phyloP scores from a whole-genome alignment of 495 filamentous ascomycete species.

The Tuber brumale region DNA sequence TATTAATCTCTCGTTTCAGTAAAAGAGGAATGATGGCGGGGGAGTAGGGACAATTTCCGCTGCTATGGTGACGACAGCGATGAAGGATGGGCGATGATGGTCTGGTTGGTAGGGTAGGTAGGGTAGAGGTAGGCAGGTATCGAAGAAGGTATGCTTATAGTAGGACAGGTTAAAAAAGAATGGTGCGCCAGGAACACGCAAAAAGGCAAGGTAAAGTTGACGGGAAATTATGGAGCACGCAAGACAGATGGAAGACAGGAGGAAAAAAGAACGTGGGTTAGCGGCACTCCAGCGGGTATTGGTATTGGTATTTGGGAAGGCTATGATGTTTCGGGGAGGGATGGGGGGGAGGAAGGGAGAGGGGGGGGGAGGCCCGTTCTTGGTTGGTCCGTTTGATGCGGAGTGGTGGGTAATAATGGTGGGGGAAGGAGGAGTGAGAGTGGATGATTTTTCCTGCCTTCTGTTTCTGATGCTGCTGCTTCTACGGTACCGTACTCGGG shows the following conservation, averaged over 20 bases:
- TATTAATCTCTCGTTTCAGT: not conserved
- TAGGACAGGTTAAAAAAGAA: not conserved
- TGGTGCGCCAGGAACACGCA: not conserved
- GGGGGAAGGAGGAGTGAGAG: conserved; percentile 3
- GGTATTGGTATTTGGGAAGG: not conserved
- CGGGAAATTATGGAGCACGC: not conserved
- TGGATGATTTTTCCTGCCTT: not conserved
- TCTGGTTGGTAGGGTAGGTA: not conserved
- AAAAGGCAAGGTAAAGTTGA: not conserved
- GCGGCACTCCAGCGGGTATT: not conserved
- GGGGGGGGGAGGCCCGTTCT: not conserved
- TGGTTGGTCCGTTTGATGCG: not conserved
- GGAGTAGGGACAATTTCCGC: not conserved
- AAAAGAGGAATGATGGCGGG: not conserved
- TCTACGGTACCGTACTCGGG: no score
- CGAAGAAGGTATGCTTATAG: not conserved
- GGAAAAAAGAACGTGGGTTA: not conserved
- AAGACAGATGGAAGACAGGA: not conserved
- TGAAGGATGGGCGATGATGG: not conserved
- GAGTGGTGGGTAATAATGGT: not conserved
- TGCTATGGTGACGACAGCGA: not conserved
- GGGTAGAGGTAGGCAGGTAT: not conserved
- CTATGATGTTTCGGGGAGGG: not conserved
- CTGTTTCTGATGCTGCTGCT: conserved; percentile 1
- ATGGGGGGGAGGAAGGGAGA: not conserved